phyloP scores from a whole-genome alignment of 441 rosid genomes.

The Theobroma grandiflorum region DNA sequence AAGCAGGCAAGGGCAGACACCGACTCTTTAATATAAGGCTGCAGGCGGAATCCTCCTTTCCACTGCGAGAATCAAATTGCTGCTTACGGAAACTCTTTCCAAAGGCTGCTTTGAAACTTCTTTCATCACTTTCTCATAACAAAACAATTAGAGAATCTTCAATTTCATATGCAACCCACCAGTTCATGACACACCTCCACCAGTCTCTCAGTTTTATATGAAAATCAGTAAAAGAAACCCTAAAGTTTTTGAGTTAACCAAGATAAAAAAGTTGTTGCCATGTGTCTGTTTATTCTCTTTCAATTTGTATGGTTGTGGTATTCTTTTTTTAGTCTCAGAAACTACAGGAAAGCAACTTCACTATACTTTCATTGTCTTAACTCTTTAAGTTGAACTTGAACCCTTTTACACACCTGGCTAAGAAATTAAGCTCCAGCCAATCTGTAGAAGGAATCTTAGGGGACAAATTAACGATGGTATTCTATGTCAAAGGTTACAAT shows the following conservation, averaged over 20 bases:
- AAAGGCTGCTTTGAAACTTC: conserved; percentile 40
- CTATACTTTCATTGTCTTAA: background rate
- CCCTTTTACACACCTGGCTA: conserved; percentile 6
- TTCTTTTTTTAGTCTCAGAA: background rate
- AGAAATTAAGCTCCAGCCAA: background rate
- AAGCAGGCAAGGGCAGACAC: conserved; percentile 37
- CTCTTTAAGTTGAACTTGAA: background rate
- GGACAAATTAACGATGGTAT: background rate
- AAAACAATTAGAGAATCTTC: conserved; percentile 44
- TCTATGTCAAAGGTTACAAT: background rate
- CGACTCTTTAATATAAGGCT: conserved; percentile 47
- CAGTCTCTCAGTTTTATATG: background rate
- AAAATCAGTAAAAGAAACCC: conserved; percentile 7
- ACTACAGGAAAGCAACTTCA: conserved; percentile 9
- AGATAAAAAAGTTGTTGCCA: conserved; percentile 8
- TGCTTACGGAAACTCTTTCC: conserved; percentile 42
- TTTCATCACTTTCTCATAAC: conserved; percentile 44
- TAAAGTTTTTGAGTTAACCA: conserved; percentile 28
- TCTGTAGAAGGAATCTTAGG: background rate
- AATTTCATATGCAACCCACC: conserved; percentile 29
- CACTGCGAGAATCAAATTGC: conserved; percentile 43
- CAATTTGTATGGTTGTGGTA: background rate
- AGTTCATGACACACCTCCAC: conserved; percentile 16
- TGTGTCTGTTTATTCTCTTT: conserved; percentile 10
- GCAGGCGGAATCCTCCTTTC: conserved; percentile 51